Evolutionary conservation across 2,329 filamentous ascomycete genomes (phyloP).

Genomic region (Pseudogymnoascus sp.): DNA sequence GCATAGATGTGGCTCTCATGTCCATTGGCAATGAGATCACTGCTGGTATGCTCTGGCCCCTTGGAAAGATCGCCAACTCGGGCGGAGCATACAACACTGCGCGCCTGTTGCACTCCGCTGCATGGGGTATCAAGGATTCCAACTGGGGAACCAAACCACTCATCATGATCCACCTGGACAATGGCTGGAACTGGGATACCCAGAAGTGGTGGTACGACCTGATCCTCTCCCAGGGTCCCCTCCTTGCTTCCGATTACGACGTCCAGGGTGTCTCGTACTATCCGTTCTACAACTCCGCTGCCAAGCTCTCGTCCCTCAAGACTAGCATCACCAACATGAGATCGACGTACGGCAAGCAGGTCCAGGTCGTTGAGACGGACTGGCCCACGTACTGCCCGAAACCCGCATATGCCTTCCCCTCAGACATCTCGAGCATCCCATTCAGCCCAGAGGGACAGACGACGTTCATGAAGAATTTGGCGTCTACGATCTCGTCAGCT

Average conservation of each 20-base stretch:
- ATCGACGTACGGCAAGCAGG: conserved; percentile 55
- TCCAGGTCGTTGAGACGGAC: conserved; percentile 65
- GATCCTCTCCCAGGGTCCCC: conserved; percentile 46
- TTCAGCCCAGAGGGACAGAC: conserved; percentile 58
- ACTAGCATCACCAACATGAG: conserved; percentile 53
- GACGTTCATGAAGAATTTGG: conserved; percentile 55
- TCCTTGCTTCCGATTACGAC: conserved; percentile 55
- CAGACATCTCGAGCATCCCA: conserved; percentile 53
- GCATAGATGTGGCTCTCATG: conserved; percentile 54
- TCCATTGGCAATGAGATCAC: conserved; percentile 71
- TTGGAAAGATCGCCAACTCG: conserved; percentile 46
- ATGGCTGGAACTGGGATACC: conserved; percentile 65
- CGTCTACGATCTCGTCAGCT: conserved; percentile 47
- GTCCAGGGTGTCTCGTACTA: conserved; percentile 70
- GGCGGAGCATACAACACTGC: conserved; percentile 52
- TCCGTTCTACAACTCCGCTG: conserved; percentile 59
- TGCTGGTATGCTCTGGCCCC: conserved; percentile 59
- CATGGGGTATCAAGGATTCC: conserved; percentile 59
- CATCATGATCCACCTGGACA: conserved; percentile 70
- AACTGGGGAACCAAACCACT: conserved; percentile 50
- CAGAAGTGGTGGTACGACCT: conserved; percentile 61
- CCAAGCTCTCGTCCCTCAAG: conserved; percentile 53
- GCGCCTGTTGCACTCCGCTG: conserved; percentile 56
- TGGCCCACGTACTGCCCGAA: conserved; percentile 61
- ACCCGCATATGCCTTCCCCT: conserved; percentile 53